Percentiles rank a stretch among this genome's conserved stretches.
Conservation (phyloP, 345 rosid genomes). For the Atalantia buxifolia region DNA sequence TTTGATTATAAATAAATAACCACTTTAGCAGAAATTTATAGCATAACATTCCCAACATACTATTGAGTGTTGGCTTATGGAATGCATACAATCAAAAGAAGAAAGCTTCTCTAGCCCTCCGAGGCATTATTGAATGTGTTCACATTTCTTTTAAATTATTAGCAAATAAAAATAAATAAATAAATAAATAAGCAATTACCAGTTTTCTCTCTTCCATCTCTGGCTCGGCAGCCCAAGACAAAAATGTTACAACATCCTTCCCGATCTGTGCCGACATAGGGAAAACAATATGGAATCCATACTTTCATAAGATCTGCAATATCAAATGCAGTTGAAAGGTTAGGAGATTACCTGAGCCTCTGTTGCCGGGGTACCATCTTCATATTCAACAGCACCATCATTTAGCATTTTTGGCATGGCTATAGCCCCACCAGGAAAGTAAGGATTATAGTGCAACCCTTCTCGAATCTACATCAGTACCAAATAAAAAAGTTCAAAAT, state of each 20-base stretch:
- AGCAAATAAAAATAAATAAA: background rate
- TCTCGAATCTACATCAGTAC: constrained; percentile 24
- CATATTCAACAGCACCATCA: constrained; percentile 47
- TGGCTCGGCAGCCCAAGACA: constrained; percentile 48
- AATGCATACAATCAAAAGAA: background rate
- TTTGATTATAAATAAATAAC: too few species aligned
- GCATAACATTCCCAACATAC: too few species aligned
- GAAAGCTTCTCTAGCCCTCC: background rate
- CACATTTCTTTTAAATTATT: background rate
- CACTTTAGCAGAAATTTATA: too few species aligned
- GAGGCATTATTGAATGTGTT: background rate
- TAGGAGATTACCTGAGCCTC: constrained; percentile 29
- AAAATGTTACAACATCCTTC: constrained; percentile 39
- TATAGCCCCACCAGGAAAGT: constrained; percentile 46
- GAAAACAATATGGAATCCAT: background rate
- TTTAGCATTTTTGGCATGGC: constrained; percentile 46
- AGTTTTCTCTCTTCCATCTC: constrained; percentile 47
- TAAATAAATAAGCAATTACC: constrained; percentile 21
- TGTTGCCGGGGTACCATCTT: constrained; percentile 41
- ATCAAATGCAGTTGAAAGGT: background rate
- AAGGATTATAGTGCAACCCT: constrained; percentile 46
- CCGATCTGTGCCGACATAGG: constrained; percentile 26
- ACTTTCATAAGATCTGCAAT: background rate
- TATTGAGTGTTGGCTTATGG: background rate
- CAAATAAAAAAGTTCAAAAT: background rate